Conservation (phyloP, 768 basidiomycete species). For the Omphalotus guepiniiformis region DNA sequence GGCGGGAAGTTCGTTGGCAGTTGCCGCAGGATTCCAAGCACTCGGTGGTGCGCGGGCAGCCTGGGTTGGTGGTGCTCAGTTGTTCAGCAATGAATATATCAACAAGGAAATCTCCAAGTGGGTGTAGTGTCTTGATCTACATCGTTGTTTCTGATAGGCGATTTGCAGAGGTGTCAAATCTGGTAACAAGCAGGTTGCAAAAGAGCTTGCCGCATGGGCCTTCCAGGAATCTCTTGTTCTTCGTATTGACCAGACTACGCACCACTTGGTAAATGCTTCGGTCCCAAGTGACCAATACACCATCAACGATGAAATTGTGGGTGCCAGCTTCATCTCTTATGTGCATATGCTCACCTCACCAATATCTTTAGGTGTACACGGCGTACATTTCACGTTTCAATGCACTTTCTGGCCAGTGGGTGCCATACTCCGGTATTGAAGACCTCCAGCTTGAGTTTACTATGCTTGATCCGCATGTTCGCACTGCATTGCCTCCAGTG, state of each 20-base stretch:
- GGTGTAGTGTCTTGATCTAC: constrained; percentile 28
- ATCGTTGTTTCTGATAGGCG: neutral
- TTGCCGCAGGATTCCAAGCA: constrained; percentile 91
- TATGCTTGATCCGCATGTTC: constrained; percentile 97
- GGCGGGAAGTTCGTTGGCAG: constrained; percentile 71
- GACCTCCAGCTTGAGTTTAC: constrained; percentile 96
- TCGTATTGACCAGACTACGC: constrained; percentile 69
- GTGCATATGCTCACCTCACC: too few relatives aligned
- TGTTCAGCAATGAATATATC: constrained; percentile 76
- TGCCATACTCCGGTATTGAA: constrained; percentile 60
- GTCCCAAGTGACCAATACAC: constrained; percentile 72
- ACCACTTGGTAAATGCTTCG: constrained; percentile 65
- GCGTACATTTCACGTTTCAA: constrained; percentile 71
- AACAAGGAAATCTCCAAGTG: constrained; percentile 58
- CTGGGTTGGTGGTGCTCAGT: constrained; percentile 76
- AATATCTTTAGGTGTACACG: constrained; percentile 57
- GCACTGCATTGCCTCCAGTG: constrained; percentile 66
- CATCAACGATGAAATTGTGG: constrained; percentile 79
- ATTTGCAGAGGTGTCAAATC: constrained; percentile 50
- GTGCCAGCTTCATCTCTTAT: constrained; percentile 15
- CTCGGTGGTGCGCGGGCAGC: constrained; percentile 69
- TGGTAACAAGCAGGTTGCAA: constrained; percentile 71
- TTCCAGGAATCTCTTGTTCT: constrained; percentile 86
- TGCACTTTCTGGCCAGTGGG: constrained; percentile 54
- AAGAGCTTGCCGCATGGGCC: constrained; percentile 81